Evolutionary conservation across 805 yeast genomes (phyloP).

Genomic region (Dipodascus albidus): DNA sequence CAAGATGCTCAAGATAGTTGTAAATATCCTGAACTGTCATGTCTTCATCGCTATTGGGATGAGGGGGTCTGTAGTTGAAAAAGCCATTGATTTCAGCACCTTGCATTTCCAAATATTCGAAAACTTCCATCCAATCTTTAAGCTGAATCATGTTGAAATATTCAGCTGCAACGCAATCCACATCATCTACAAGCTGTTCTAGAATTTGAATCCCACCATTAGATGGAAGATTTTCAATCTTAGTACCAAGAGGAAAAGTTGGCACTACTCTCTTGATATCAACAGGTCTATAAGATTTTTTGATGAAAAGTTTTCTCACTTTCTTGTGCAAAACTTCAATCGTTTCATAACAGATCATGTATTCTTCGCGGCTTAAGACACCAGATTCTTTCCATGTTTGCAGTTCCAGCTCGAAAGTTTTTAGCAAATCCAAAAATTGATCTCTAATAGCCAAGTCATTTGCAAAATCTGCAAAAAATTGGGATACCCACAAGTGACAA

Average conservation of each 20-base stretch:
- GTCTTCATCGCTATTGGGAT: constrained; percentile 35
- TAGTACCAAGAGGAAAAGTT: constrained; percentile 11
- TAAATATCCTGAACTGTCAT: constrained; percentile 58
- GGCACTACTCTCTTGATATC: constrained; percentile 19
- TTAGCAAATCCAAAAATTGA: constrained; percentile 51
- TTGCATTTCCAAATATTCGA: constrained; percentile 61
- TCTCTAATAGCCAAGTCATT: constrained; percentile 52
- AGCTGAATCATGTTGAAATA: constrained; percentile 46
- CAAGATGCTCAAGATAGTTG: constrained; percentile 53
- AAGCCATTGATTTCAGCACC: constrained; percentile 48
- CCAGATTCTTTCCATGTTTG: constrained; percentile 18
- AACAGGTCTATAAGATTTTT: constrained; percentile 23
- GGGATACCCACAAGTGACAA: constrained; percentile 53
- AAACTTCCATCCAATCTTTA: constrained; percentile 70
- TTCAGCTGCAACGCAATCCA: constrained; percentile 51
- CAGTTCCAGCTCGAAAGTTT: constrained; percentile 57
- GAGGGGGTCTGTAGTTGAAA: constrained; percentile 40
- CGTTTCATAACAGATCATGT: constrained; percentile 16
- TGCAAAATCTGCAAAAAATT: constrained; percentile 65
- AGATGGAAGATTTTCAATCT: constrained; percentile 11
- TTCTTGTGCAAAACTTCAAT: constrained; percentile 41
- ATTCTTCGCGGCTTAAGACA: constrained; percentile 10
- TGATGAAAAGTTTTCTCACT: constrained; percentile 47
- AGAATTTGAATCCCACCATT: constrained; percentile 23
- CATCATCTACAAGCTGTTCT: constrained; percentile 46